These are phyloP conservation scores for Pyricularia pennisetigena DNA, from an alignment of 2,329 filamentous ascomycete species.

Conservation along the genomic window DNA sequence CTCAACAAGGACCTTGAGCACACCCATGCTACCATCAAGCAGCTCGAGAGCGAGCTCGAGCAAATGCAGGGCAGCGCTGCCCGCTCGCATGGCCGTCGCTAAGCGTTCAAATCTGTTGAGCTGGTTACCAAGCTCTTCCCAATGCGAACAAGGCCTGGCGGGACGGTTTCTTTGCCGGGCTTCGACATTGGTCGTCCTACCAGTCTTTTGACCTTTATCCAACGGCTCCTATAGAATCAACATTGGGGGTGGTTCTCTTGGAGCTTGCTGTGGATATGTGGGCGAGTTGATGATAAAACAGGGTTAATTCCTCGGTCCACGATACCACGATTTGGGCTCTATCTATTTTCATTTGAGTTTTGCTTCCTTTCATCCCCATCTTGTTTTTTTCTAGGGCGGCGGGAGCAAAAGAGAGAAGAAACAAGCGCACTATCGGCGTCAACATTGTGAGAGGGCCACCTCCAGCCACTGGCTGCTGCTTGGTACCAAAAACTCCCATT, in stretches of 20 bases:
- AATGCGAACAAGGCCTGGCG: background rate
- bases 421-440: background rate
- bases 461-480: background rate
- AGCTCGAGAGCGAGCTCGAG: constrained; percentile 87
- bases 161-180: background rate
- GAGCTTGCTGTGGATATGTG: background rate
- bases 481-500: background rate
- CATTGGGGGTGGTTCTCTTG: background rate
- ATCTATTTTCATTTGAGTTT: constrained; percentile 1
- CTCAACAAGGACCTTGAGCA: constrained; percentile 99
- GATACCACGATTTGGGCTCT: background rate
- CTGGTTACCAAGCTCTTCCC: background rate
- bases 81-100: constrained; percentile 88
- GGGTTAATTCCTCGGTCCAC: background rate
- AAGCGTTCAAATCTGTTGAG: constrained; percentile 22
- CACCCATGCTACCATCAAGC: constrained; percentile 90
- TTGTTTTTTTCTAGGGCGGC: background rate
- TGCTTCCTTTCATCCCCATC: background rate
- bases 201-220: background rate
- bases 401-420: background rate
- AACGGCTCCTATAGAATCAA: background rate
- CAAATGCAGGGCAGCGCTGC: constrained; percentile 82
- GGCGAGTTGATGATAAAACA: background rate
- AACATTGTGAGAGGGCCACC: background rate
- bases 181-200: background rate